Base-by-base conservation (phyloP, 2,329 filamentous ascomycete species). In the Zymoseptoria pseudotritici region DNA sequence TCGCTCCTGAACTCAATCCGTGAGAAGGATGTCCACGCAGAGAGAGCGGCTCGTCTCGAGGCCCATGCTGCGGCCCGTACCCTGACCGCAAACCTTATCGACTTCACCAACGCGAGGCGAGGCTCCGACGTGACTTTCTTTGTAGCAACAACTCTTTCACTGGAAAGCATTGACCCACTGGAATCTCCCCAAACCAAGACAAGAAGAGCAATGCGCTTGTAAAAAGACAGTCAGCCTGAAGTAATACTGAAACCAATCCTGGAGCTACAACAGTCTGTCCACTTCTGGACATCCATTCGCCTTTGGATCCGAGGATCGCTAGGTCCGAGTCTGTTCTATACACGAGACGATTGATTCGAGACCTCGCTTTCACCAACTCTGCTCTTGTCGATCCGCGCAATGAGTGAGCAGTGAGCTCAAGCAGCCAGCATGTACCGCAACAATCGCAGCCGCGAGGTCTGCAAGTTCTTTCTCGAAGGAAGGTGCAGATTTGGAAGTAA, bases 401-500 rank as follows among this genome's bases (percentile, higher is more conserved):
- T 17, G 36, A 46, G 36, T 3, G 17, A 6, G n/a, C 17, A 46
- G 36, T 46, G 36, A 13, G 36, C 50, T 52, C 19, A 50, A 21
- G 54, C 2, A 46, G 52, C 20, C 24, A 46, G 24, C 29, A 54
- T 54, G 52, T 54, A 54, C 51, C 53, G 42, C 31, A 49, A 58
- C 22, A 57, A 57, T 19, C 31, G 51, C 17, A 42, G 29, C 42
- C 22, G 55, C 50, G 42, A 59, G 29, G 70, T 87, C 58, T 90
- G 87, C 77, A 80, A 74, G 64, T 90, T 83, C 72, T 90, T 80
- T 69, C 80, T 82, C 70, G 80, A 86, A 71, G 86, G 86, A 51
- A 79, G 78, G 63, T 91, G 87, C 77, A 83, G 77, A 68, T 85
- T 82, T 70, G 86, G 86, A 75, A 78, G 86, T 86, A 77, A 64